Evolutionary conservation across 2,329 filamentous ascomycete genomes (phyloP).

Genomic region (Diaporthe sp.): DNA sequence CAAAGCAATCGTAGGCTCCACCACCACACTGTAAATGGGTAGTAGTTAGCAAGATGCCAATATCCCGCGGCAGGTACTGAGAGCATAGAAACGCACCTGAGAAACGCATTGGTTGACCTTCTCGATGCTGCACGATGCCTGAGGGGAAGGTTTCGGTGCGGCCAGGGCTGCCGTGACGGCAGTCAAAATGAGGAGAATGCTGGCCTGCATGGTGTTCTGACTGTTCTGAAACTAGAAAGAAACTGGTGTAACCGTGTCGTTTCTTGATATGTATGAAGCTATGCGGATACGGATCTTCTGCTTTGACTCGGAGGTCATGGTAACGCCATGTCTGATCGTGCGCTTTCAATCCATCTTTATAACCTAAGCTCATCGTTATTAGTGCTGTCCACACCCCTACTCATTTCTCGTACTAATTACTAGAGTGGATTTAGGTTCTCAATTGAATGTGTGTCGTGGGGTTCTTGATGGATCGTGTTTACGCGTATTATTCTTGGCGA

Average conservation of each 20-base stretch:
- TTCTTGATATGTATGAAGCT: not conserved
- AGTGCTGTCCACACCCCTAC: not conserved
- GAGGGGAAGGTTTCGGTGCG: not conserved
- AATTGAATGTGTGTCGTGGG: not conserved
- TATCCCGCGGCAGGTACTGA: not conserved
- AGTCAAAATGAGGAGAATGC: not conserved
- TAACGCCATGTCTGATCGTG: not conserved
- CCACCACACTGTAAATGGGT: not conserved
- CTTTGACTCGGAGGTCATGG: not conserved
- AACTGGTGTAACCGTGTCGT: not conserved
- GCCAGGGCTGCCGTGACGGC: not conserved
- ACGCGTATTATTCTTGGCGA: not conserved
- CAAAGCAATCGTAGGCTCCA: not conserved
- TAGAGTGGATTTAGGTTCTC: not conserved
- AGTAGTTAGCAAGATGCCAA: not conserved
- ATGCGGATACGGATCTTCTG: not conserved
- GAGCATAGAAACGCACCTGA: not conserved
- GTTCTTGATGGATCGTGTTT: not conserved
- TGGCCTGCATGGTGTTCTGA: not conserved
- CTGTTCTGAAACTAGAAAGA: not conserved
- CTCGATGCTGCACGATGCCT: not conserved
- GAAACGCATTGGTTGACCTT: slow-evolving; percentile 2
- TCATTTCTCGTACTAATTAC: not conserved
- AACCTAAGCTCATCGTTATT: not conserved
- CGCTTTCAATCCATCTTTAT: not conserved